Evolutionary conservation across 306 rosid genomes (phyloP).

Genomic region (Dicorynia guianensis): DNA sequence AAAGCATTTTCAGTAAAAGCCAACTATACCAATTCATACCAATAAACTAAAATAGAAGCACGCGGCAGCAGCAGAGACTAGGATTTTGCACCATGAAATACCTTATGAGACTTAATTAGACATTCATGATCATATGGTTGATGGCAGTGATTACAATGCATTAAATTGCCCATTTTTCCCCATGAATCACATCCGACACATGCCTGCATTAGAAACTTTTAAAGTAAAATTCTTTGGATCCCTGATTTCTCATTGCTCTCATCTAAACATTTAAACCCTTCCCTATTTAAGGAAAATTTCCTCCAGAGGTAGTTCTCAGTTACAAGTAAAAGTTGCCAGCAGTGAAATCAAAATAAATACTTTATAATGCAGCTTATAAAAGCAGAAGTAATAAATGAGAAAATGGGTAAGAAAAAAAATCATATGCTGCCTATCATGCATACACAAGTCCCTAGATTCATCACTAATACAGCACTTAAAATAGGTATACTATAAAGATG

Average conservation of each 20-base stretch:
- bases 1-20: constrained; percentile 8
- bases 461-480: constrained; percentile 16
- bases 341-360: too few relatives aligned
- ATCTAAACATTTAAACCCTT: not conserved
- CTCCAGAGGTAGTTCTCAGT: too few relatives aligned
- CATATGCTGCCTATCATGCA: not conserved
- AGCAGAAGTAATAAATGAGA: too few relatives aligned
- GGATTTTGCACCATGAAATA: constrained; percentile 1
- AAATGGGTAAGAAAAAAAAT: not conserved
- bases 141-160: constrained; percentile 15
- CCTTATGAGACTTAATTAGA: not conserved
- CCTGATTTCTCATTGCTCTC: not conserved
- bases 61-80: not conserved
- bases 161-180: constrained; percentile 4
- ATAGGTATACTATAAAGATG: not conserved
- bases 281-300: too few relatives aligned
- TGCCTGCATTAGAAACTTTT: not conserved
- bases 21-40: constrained; percentile 3
- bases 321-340: too few relatives aligned
- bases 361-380: too few relatives aligned
- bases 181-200: constrained; percentile 26
- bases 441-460: constrained; percentile 1
- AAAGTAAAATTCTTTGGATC: not conserved
- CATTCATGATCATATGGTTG: constrained; percentile 34
- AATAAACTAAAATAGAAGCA: not conserved